Evolutionary conservation across 805 yeast species (phyloP).

Genomic region (Sugiyamaella marilandica): DNA sequence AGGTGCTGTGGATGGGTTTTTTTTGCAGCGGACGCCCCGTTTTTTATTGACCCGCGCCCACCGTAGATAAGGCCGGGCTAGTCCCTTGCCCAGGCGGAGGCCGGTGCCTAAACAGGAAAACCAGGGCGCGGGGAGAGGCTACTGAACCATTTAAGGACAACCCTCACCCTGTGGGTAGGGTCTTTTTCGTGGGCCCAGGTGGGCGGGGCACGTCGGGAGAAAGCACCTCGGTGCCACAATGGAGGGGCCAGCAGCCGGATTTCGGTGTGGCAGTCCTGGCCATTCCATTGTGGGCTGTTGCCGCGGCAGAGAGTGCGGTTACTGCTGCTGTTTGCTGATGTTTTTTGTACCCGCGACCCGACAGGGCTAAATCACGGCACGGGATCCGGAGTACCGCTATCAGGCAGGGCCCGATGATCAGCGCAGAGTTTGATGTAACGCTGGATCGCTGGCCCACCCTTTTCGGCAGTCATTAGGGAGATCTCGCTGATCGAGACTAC

Average conservation of each 20-base stretch:
- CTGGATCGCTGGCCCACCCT: background rate
- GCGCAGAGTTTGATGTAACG: conserved; percentile 1
- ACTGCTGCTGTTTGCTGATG: too few species aligned
- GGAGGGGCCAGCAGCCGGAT: too few species aligned
- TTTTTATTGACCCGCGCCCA: conserved; percentile 3
- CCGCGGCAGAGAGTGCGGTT: too few species aligned
- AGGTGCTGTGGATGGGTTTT: background rate
- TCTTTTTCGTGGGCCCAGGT: too few species aligned
- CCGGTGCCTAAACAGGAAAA: background rate
- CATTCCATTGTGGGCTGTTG: too few species aligned
- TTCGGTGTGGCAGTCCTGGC: too few species aligned
- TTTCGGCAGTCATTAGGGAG: background rate
- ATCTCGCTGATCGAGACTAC: background rate
- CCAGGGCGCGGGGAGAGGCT: background rate
- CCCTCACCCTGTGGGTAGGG: too few species aligned
- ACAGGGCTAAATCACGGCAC: too few species aligned
- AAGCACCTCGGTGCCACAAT: too few species aligned
- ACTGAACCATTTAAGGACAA: too few species aligned
- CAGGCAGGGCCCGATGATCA: conserved; percentile 1
- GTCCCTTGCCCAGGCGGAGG: background rate
- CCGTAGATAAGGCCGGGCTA: background rate
- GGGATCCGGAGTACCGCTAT: background rate
- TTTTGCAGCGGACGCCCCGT: background rate
- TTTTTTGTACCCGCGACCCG: too few species aligned
- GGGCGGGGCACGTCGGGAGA: too few species aligned